phyloP scores from a whole-genome alignment of 83 land plant species.

The Picea engelmannii region DNA sequence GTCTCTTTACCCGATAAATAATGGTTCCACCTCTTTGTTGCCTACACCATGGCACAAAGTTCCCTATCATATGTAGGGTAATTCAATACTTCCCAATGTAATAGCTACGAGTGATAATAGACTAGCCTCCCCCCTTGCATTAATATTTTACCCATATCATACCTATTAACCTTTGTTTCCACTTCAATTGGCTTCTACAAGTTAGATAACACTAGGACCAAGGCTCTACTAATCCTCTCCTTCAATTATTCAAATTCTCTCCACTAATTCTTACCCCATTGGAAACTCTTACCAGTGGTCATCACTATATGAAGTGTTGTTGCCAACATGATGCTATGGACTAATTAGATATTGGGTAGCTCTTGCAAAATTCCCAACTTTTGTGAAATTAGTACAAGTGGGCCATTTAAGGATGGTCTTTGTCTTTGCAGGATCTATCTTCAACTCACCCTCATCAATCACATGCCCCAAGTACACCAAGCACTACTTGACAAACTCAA shows the following conservation, averaged over 20 bases:
- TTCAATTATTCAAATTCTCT: background rate
- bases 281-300: background rate
- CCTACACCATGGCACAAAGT: background rate
- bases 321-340: too few species aligned
- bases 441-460: too few species aligned
- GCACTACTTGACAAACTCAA: background rate
- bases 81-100: background rate
- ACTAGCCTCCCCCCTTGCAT: background rate
- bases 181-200: background rate
- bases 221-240: background rate
- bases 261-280: background rate
- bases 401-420: background rate
- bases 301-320: too few species aligned
- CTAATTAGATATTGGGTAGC: too few species aligned
- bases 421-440: too few species aligned
- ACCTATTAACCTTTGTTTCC: background rate
- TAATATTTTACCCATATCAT: background rate
- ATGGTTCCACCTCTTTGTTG: background rate
- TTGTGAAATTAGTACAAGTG: background rate
- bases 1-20: background rate
- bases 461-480: too few species aligned
- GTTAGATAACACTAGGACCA: background rate
- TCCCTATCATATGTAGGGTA: background rate
- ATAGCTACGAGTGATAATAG: background rate
- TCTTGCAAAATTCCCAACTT: background rate